Base-by-base conservation (phyloP, 257 asterid genomes). In the Forsythia viridissima region DNA sequence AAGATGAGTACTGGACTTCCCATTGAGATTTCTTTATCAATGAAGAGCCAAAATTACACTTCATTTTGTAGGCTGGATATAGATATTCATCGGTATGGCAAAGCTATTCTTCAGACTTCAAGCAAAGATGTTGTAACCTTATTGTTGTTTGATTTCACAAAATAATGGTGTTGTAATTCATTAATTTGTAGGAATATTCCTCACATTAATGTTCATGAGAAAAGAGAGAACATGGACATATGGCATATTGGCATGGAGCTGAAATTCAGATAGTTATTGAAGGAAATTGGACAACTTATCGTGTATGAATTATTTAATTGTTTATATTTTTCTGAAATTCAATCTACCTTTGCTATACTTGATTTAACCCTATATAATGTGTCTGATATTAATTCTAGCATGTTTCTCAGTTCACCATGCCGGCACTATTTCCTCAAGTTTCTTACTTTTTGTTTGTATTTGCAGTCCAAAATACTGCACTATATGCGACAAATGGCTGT, bases 401-500 rank as follows among this genome's bases (percentile, higher is more conserved):
- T 24, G 24, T 24, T 24, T 24, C 24, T 24, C 40, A 18, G 15
- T 51, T 65, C 10, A 38, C 52, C 67, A 38, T 63, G 61, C 70
- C 76, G 34, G 39, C 42, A 13, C 38, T 68, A 46, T 15, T 40
- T 80, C 48, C 59, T 61, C 73, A 73, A 37, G 18, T 75, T 70
- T 68, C 43, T 55, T 67, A 75, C 5, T 44, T 82, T 74, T 66
- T 77, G 51, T 75, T 78, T 82, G 74, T 73, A 24, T 80, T 73
- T 80, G 72, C 98, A 93, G 98, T 93, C 98, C 84, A 92, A 93
- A 85, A 90, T 93, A 80, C 84, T 93, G 82, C 98, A 93, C 43
- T 93, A 93, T 83, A 93, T 92, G 98, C 98, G 98, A 52, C 97
- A 93, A 87, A 93, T 93, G 94, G 98, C 96, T 81, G 97, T 92